Percentiles rank a stretch among this genome's conserved stretches.
Conservation (phyloP, 164 flowering plant genomes). For the Protea cynaroides region DNA sequence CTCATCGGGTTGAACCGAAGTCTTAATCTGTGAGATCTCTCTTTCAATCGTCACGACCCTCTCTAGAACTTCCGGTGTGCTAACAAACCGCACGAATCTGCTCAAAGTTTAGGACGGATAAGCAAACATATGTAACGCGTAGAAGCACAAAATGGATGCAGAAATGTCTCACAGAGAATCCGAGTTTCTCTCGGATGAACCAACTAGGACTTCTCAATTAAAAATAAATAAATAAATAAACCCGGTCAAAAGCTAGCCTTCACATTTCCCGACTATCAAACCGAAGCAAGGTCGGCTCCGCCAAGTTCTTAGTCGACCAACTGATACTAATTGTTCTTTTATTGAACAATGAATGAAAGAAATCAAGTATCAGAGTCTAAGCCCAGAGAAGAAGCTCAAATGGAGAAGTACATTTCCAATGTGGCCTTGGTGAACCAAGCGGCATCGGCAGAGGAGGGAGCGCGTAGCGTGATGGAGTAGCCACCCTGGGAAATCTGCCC, state of each 20-base stretch:
- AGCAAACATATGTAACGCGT: neutral
- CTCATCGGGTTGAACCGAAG: conserved; percentile 56
- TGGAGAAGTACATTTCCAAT: conserved; percentile 49
- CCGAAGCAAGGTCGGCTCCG: neutral
- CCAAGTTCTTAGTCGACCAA: no score
- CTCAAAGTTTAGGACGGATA: conserved; percentile 4
- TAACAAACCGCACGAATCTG: conserved; percentile 89
- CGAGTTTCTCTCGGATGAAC: neutral
- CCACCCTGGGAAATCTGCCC: conserved; percentile 87
- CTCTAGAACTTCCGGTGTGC: conserved; percentile 85
- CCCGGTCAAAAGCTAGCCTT: no score
- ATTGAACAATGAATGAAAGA: neutral
- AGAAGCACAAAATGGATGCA: neutral
- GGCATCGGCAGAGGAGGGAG: conserved; percentile 19
- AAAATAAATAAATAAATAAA: no score
- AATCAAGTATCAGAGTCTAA: no score
- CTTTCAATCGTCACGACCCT: conserved; percentile 72
- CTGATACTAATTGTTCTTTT: neutral
- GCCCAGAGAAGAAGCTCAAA: neutral
- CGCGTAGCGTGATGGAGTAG: conserved; percentile 66
- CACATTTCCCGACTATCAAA: neutral
- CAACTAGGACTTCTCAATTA: no score
- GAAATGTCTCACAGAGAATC: neutral
- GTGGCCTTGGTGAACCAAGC: conserved; percentile 85
- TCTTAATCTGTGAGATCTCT: conserved; percentile 74